Base-by-base conservation (phyloP, 371 early-diverging fungal species). In the Massospora cicadina region DNA sequence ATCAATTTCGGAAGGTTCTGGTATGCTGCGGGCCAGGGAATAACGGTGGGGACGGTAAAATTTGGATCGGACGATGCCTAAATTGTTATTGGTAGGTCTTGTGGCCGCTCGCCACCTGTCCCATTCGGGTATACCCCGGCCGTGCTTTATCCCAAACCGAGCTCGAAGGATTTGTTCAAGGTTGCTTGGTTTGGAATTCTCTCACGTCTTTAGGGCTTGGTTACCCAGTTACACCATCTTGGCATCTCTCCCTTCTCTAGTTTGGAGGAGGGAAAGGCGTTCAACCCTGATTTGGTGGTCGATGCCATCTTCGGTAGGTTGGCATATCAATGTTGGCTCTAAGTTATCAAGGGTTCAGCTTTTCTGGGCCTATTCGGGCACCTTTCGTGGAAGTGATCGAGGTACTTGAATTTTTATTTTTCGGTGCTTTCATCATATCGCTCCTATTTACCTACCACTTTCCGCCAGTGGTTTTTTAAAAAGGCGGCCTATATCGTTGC, bases 31-130 rank as follows among this genome's bases (percentile, higher is more conserved):
- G 89, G 0, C 90, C 90, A 27, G 96, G 90, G 65, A 95, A 95
- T 71, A 95, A 95, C 71, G 96, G 96, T n/a, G 94, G 94, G 26
- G 97, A 96, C 72, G 97, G 85, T 76, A 71, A 29, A 10, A 17
- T 12, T 26, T 10, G 55, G 12, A 29, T 43, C 27, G 7, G 12
- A 25, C 33, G 57, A 60, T 24, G 13, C 54, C 53, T 28, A 13
- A 33, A 33, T 43, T 10, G 33, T 63, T 27, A 65, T 12, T 43
- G n/a, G n/a, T 29, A 76, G 80, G 88, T 1, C 79, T 95, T 7
- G 97, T 95, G 12, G 90, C 91, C 2, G 94, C 94, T 7, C 79
- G 95, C 43, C 93, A 94, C 68, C 72, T 96, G 55, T 66, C 64
- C 31, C 90, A 89, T 70, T 93, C 91, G 95, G 94, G 0, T 93